These are phyloP conservation scores for Euphrasia confusa DNA, from an alignment of 257 asterid species.

Conservation along the genomic window DNA sequence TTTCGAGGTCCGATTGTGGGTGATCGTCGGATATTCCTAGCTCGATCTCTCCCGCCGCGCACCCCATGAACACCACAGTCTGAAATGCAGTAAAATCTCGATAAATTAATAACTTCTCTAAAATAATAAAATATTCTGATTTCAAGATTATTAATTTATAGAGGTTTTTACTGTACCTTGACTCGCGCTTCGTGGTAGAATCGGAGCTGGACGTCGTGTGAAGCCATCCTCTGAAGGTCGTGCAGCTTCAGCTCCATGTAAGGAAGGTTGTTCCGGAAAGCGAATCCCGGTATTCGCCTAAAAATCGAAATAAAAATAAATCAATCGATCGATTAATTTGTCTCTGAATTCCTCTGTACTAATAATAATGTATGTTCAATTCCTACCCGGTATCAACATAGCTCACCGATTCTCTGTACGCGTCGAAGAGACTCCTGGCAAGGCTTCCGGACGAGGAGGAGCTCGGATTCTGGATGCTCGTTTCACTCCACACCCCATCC, in stretches of 20 bases:
- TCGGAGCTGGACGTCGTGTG: slow-evolving; percentile 45
- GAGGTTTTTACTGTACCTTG: slow-evolving; percentile 37
- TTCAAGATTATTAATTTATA: too few relatives aligned
- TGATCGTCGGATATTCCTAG: slow-evolving; percentile 48
- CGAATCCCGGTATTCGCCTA: slow-evolving; percentile 71
- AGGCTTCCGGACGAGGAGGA: slow-evolving; percentile 38
- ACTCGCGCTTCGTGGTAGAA: slow-evolving; percentile 41
- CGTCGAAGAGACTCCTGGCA: slow-evolving; percentile 42
- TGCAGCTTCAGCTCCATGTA: slow-evolving; percentile 46
- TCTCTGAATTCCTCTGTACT: background rate
- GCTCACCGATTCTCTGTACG: slow-evolving; percentile 35
- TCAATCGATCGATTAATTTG: background rate
- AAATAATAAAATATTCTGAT: too few relatives aligned
- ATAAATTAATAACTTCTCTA: too few relatives aligned
- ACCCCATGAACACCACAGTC: slow-evolving; percentile 68
- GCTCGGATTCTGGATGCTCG: slow-evolving; percentile 30
- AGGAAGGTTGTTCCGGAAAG: slow-evolving; percentile 50
- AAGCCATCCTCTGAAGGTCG: slow-evolving; percentile 41
- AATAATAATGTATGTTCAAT: background rate
- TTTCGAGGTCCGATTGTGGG: slow-evolving; percentile 47
- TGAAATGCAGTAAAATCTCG: slow-evolving; percentile 15
- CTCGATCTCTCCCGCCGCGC: slow-evolving; percentile 75
- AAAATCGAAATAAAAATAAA: background rate
- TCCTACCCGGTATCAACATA: slow-evolving; percentile 34
- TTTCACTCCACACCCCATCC: slow-evolving; percentile 48